Base-by-base conservation (phyloP, 768 basidiomycete genomes). In the Naganishia vaughanmartiniae region DNA sequence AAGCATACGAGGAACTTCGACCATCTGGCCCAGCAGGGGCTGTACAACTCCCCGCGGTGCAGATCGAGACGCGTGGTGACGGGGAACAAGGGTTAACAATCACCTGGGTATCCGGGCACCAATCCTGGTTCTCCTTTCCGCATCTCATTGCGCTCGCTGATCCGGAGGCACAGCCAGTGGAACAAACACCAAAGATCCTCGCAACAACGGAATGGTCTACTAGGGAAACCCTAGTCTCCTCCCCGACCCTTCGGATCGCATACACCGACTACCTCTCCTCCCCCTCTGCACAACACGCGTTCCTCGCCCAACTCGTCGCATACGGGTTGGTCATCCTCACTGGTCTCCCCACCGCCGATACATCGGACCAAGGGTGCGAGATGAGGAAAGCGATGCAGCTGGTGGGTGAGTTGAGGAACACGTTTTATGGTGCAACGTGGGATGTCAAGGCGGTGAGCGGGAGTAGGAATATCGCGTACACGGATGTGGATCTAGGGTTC, bases 401-500 rank as follows among this genome's bases (percentile, higher is more conserved):
- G 28, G 90, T 97, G 74, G 90, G 92, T 7, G 86, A 91, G 73
- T 84, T 97, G 31, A 84, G 92, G 31, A 83, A 85, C 54, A 98
- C 93, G 11, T 94, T 97, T 79, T 99, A 99, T 74, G 95, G 95
- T 0, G 83, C 85, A 54, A 77, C 89, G 0, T 97, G 93, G 92
- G 87, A 96, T 79, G 94, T 98, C 31, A 87, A 87, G 82, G 91
- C 88, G 71, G 17, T 78, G 36, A 83, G 80, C 51, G 84, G 91
- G 67, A 90, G 90, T 76, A 86, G 84, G 74, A 99, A 99, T 79
- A 92, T 99, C 68, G 95, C 95, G 4, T 97, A 96, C 79, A 99
- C 95, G 15, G 88, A 93, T 79, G 84, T 96, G 30, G 85, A 91
- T 74, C 84, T 99, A 11, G 94, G 89, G 0, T 78, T 94, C 26